These are phyloP conservation scores for Rhipidocladum racemiflorum DNA, from an alignment of 176 grass and related monocot species.

Conservation along the genomic window DNA sequence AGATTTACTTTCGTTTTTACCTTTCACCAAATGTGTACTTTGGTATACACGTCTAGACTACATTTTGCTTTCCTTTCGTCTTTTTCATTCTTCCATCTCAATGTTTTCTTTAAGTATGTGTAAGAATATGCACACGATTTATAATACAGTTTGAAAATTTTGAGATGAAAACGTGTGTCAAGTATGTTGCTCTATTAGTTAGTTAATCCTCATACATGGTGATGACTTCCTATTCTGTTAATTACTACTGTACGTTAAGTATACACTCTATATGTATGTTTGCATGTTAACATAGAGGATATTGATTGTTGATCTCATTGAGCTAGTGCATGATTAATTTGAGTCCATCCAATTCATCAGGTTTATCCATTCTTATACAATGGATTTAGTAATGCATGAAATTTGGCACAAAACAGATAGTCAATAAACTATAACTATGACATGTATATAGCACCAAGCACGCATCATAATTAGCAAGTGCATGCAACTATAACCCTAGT, in stretches of 20 bases:
- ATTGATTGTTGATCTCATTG: background rate
- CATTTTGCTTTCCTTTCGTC: background rate
- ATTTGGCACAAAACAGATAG: background rate
- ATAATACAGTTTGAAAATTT: slow-evolving; percentile 14
- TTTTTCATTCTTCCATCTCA: background rate
- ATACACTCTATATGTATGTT: background rate
- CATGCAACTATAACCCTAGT: background rate
- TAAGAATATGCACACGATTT: background rate
- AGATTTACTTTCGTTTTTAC: background rate
- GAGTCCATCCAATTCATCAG: background rate
- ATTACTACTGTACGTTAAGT: background rate
- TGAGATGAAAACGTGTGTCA: background rate
- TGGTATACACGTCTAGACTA: background rate
- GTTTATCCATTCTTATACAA: background rate
- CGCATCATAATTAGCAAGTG: background rate
- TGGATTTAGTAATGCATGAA: background rate
- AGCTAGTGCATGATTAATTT: background rate
- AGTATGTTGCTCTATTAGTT: background rate
- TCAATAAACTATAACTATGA: background rate
- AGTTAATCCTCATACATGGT: background rate
- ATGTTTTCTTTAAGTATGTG: background rate
- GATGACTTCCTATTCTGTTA: background rate
- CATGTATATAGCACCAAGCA: background rate
- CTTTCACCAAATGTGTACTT: background rate
- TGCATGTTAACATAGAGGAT: background rate